A percentile compares a stretch with the other conserved stretches of the same genome.
Evolutionary conservation across 768 basidiomycete genomes (phyloP).

Genomic region (Suillus subluteus): DNA sequence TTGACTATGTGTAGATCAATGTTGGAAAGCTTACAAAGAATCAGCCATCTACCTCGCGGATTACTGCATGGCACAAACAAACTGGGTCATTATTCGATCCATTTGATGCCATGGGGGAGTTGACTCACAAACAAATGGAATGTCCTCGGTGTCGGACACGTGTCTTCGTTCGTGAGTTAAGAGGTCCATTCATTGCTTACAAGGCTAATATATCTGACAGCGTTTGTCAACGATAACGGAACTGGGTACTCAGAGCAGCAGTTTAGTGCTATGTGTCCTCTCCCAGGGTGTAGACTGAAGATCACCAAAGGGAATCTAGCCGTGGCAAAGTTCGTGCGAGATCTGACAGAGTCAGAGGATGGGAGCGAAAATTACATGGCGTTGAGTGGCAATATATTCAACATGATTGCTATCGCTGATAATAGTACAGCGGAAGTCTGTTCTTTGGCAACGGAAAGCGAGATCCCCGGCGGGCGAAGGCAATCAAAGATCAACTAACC

Average conservation of each 20-base stretch:
- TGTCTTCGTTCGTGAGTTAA: conserved; percentile 37
- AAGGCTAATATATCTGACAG: conserved; percentile 27
- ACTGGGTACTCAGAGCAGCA: conserved; percentile 52
- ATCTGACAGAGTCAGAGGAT: conserved; percentile 35
- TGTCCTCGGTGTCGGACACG: conserved; percentile 40
- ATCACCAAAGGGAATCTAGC: conserved; percentile 48
- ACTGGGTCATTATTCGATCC: conserved; percentile 38
- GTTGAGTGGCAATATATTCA: conserved; percentile 30
- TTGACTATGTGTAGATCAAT: conserved; percentile 24
- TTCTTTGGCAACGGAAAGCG: conserved; percentile 30
- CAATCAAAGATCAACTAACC: conserved; percentile 32
- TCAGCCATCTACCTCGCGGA: conserved; percentile 21
- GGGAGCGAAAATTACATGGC: conserved; percentile 35
- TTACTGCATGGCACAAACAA: conserved; percentile 25
- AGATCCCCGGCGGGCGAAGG: conserved; percentile 31
- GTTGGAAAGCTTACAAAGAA: conserved; percentile 21
- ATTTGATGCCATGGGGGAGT: conserved; percentile 35
- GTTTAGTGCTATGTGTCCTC: conserved; percentile 43
- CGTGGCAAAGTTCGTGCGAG: conserved; percentile 45
- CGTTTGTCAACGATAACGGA: conserved; percentile 41
- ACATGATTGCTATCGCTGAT: not conserved
- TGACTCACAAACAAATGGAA: conserved; percentile 29
- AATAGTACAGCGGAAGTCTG: conserved; percentile 37
- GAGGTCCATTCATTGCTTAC: not conserved
- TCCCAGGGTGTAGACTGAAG: conserved; percentile 39